Evolutionary conservation across 2,329 filamentous ascomycete genomes (phyloP).

Genomic region (Paraphaeosphaeria sporulosa): DNA sequence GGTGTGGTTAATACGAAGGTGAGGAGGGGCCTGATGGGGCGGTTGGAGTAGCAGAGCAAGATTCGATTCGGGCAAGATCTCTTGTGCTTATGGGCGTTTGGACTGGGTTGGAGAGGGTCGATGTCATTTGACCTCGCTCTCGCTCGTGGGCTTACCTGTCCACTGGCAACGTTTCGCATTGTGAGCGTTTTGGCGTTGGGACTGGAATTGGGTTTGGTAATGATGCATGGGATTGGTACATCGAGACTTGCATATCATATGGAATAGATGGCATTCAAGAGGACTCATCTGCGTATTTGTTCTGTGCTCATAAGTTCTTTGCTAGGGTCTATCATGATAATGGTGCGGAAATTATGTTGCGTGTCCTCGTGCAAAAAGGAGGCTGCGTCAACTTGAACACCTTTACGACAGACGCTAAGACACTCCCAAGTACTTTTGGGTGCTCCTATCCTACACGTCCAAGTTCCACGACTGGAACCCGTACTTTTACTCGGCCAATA

Average conservation of each 20-base stretch:
- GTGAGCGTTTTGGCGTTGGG: slow-evolving; percentile 8
- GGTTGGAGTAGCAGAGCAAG: slow-evolving; percentile 27
- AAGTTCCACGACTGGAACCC: too few species aligned
- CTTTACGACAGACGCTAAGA: too few species aligned
- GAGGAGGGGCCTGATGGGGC: slow-evolving; percentile 70
- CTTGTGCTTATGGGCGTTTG: not conserved
- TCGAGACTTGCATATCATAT: not conserved
- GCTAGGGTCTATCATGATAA: too few species aligned
- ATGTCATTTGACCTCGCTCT: not conserved
- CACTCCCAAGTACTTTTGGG: too few species aligned
- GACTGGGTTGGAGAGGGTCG: not conserved
- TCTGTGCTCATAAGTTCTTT: too few species aligned
- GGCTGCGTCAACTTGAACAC: too few species aligned
- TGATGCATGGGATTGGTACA: not conserved
- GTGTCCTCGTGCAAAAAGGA: too few species aligned
- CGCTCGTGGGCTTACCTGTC: not conserved
- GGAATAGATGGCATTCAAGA: not conserved
- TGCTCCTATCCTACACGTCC: too few species aligned
- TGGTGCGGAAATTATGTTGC: too few species aligned
- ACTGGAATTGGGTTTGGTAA: not conserved
- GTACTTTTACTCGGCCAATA: too few species aligned
- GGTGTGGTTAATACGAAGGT: slow-evolving; percentile 84
- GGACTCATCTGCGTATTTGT: not conserved
- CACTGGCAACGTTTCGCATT: not conserved
- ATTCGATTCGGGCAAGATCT: not conserved